Percentiles rank a stretch among this genome's conserved stretches.
phyloP scores from a whole-genome alignment of 495 filamentous ascomycete species.

The Talaromyces liani region DNA sequence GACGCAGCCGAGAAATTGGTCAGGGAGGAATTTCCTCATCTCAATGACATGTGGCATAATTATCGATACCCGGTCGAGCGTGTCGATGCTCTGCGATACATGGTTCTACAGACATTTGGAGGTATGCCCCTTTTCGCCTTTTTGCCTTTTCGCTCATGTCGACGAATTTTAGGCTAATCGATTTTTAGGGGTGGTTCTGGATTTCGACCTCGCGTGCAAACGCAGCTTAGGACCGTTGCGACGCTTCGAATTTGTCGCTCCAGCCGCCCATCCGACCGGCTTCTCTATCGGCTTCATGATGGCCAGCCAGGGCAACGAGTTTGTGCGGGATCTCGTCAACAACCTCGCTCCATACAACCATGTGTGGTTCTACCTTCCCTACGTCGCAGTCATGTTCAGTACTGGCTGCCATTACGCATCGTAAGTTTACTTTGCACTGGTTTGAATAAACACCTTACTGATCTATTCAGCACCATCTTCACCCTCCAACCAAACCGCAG shows the following conservation, averaged over 20 bases:
- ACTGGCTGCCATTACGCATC: slow-evolving; percentile 37
- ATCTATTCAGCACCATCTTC: slow-evolving; percentile 17
- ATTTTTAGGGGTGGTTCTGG: slow-evolving; percentile 22
- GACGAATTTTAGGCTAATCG: background rate
- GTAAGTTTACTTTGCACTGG: slow-evolving; percentile 7
- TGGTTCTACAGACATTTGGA: slow-evolving; percentile 59
- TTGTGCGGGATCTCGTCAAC: slow-evolving; percentile 22
- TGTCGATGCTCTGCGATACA: slow-evolving; percentile 66
- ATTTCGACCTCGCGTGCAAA: slow-evolving; percentile 35
- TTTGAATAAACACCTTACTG: too few species aligned
- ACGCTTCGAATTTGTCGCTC: slow-evolving; percentile 32
- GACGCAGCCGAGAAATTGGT: slow-evolving; percentile 52
- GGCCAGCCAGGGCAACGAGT: slow-evolving; percentile 24
- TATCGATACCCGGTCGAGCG: slow-evolving; percentile 63
- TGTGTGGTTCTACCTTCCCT: slow-evolving; percentile 31
- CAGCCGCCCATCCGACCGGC: slow-evolving; percentile 28
- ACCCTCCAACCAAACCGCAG: slow-evolving; percentile 22
- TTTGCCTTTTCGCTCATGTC: background rate
- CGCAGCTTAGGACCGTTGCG: slow-evolving; percentile 29
- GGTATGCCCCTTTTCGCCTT: slow-evolving; percentile 31
- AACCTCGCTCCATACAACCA: slow-evolving; percentile 26
- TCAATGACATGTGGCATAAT: slow-evolving; percentile 55
- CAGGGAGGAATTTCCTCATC: slow-evolving; percentile 55
- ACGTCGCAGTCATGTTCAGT: slow-evolving; percentile 37
- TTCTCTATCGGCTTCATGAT: slow-evolving; percentile 40